Evolutionary conservation across 129 eudicot species (phyloP), one percentile per base, ranked within the genome.

Genomic region (Saussurea involucrata): DNA sequence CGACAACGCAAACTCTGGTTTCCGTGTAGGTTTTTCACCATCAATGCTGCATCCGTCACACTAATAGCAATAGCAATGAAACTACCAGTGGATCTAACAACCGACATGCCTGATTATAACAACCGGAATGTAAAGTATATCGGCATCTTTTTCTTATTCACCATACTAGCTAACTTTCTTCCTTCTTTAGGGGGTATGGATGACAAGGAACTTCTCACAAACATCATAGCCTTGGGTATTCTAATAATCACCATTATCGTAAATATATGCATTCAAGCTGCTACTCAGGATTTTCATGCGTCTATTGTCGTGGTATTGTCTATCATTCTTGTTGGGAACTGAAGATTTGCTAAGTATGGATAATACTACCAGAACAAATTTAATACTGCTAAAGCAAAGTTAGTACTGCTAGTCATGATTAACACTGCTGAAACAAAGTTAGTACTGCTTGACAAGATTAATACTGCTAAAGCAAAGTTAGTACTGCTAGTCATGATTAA

Each of bases 1-100:
- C 46, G 72, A 0, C 49, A 22, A 34, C 55, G 70, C 6, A 85
- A 69, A 24, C 58, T 49, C 1, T 85, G 89, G 89, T 78, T 85
- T 31, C 88, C 88, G 7, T 60, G 55, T 11, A 81, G 31, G 17
- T 77, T 18, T 17, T 85, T 85, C 75, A 76, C 80, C 9, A 61
- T 85, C 37, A 85, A 85, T 21, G 85, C 85, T 2, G 76, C 74
- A 12, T 53, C 88, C n/a, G 25, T 85, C 29, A 85, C 88, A 0
- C 0, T 73, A 7, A 42, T 85, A 58, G 84, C 76, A 0, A 84
- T 85, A 3, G 75, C 82, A 44, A 64, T 77, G 79, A 86, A 86
- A 71, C 32, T 86, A 13, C 85, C 86, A 0, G 53, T 83, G 21
- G 83, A 84, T 69, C 80, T 84, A 29, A 75, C 11, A 24, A 21